These are phyloP conservation scores for Malus asiatica DNA, from an alignment of 306 rosid species.

Conservation along the genomic window DNA sequence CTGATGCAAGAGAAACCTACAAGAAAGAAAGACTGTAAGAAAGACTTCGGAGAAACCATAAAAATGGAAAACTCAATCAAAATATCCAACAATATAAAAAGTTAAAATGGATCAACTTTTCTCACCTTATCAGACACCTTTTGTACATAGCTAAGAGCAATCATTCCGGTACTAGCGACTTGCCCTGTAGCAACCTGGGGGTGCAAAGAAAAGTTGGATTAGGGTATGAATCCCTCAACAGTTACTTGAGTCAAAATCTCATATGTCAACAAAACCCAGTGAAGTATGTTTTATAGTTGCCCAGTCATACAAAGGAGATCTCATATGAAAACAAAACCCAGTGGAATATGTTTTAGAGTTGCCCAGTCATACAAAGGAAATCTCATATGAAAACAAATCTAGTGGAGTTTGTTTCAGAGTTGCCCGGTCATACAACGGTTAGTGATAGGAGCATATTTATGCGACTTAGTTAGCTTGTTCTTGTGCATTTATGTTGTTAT, in stretches of 20 bases:
- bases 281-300: neutral
- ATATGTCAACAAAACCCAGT: neutral
- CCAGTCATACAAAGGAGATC: neutral
- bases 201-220: neutral
- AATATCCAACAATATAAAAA: neutral
- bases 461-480: too few relatives aligned
- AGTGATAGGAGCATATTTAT: too few relatives aligned
- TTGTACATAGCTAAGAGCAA: conserved; percentile 91
- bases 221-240: neutral
- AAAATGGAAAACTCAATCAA: neutral
- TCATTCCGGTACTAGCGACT: conserved; percentile 92
- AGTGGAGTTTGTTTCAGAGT: neutral
- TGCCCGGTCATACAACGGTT: neutral
- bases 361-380: neutral
- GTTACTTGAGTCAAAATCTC: neutral
- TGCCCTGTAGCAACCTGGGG: conserved; percentile 93
- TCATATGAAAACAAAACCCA: neutral
- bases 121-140: conserved; percentile 93
- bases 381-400: neutral
- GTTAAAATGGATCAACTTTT: neutral
- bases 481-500: too few relatives aligned
- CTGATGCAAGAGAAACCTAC: conserved; percentile 89
- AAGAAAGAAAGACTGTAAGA: neutral
- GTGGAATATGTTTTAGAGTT: neutral
- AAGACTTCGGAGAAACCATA: neutral